These are phyloP conservation scores for Epicoccum nigrum DNA, from an alignment of 2,329 filamentous ascomycete species.

Conservation along the genomic window DNA sequence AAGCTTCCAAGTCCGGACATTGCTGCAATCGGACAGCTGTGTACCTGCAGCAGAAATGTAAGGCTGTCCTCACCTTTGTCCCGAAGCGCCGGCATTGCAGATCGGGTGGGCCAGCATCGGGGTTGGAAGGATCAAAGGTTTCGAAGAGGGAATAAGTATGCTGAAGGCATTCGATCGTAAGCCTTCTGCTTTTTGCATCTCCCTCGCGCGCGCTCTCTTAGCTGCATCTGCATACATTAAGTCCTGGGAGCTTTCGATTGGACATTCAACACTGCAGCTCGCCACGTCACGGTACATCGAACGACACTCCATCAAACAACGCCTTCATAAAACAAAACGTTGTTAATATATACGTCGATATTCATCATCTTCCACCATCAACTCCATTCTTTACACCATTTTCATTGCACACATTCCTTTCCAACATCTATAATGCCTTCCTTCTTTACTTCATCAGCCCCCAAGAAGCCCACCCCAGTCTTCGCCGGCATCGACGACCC, in stretches of 20 bases:
- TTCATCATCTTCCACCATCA: neutral
- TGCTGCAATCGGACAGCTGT: constrained; percentile 7
- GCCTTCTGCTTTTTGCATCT: neutral
- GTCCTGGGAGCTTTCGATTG: neutral
- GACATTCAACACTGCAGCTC: neutral
- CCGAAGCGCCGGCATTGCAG: constrained; percentile 14
- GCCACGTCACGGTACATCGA: constrained; percentile 5
- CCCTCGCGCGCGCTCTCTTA: neutral
- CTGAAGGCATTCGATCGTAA: neutral
- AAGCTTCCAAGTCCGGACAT: constrained; percentile 3
- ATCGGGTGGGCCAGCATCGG: constrained; percentile 11
- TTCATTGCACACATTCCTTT: neutral
- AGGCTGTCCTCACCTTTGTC: constrained; percentile 8
- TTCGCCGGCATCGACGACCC: constrained; percentile 15
- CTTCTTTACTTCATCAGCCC: neutral
- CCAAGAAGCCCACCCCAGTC: neutral
- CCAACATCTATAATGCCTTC: constrained; percentile 1
- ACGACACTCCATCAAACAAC: neutral
- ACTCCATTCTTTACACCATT: neutral
- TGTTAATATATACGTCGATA: no score
- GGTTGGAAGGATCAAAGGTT: neutral
- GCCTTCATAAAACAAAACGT: neutral
- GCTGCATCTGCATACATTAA: neutral
- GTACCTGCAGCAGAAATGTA: constrained; percentile 12
- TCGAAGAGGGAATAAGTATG: constrained; percentile 6